Evolutionary conservation across 2,329 filamentous ascomycete genomes (phyloP), one percentile per base, ranked within the genome.

Genomic region (Pseudogymnoascus sp.): DNA sequence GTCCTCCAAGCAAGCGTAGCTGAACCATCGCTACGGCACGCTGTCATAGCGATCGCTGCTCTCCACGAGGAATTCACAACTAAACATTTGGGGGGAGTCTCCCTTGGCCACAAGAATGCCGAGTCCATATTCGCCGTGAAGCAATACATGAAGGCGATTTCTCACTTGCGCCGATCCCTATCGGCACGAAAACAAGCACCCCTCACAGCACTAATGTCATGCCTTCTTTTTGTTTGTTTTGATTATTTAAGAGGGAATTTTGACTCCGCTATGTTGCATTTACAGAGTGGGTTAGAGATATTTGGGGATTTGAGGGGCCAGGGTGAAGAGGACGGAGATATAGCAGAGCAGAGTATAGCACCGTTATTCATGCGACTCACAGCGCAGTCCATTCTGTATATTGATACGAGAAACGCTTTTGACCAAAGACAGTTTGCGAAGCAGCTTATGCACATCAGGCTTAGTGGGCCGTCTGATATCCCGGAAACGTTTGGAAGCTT

Each of bases 121-220:
- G 58, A 18, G 21, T 60, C 42, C 33, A 13, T n/a, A 13, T 71
- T 72, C 62, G 69, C 69, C 7, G 59, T 65, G 21, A 64, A 63
- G 21, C 70, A 72, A 65, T 71, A 72, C 45, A 63, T 68, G n/a
- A 72, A 71, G 61, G 69, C 70, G 7, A 67, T 72, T 40, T 62
- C 62, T 3, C 62, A 69, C 59, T 58, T 72, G 18, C 62, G 69
- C 40, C 61, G 64, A n/a, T 66, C 65, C 33, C 62, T 72, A 10
- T 48, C 64, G 3, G 39, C 35, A 12, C 66, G 67, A n/a, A 66
- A 65, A 33, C 66, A 69, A 27, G 62, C 64, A 8, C 65, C 69
- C 13, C 15, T 70, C 12, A 67, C 64, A 13, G 67, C 68, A 25
- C 60, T 71, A 18, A 68, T 72, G 69, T 68, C 66, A 3, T 72